A percentile compares a stretch with the other conserved stretches of the same genome.
Evolutionary conservation across 1,284 basidiomycete genomes (phyloP).

Genomic region (Ustilago bromivora): DNA sequence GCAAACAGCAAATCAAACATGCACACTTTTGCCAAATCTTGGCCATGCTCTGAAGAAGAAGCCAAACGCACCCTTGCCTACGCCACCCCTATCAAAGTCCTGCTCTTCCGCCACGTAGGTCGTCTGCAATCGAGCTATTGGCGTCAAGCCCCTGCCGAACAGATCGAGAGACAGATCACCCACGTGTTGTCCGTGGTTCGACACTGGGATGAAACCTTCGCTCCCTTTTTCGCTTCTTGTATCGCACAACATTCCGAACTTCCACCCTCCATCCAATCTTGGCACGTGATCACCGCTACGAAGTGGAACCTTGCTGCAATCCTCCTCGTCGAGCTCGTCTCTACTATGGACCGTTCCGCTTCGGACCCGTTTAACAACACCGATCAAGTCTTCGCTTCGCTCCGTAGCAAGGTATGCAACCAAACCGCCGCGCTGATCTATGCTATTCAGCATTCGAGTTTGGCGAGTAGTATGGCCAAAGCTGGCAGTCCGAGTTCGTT

Average conservation of each 20-base stretch:
- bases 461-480: background rate
- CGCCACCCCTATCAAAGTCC: constrained; percentile 44
- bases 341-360: constrained; percentile 28
- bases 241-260: constrained; percentile 27
- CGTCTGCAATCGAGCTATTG: constrained; percentile 42
- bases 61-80: constrained; percentile 36
- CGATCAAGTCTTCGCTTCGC: constrained; percentile 24
- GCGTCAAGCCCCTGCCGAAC: constrained; percentile 31
- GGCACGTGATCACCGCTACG: constrained; percentile 39
- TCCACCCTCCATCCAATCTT: constrained; percentile 34
- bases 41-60: constrained; percentile 37
- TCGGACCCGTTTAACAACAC: constrained; percentile 30
- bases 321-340: constrained; percentile 39
- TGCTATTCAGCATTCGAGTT: constrained; percentile 36
- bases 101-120: constrained; percentile 47
- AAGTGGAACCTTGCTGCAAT: constrained; percentile 46
- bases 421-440: constrained; percentile 42
- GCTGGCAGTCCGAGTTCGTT: constrained; percentile 11
- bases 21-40: constrained; percentile 30
- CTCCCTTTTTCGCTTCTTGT: constrained; percentile 39
- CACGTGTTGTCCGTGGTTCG: constrained; percentile 32
- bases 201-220: constrained; percentile 44
- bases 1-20: constrained; percentile 31
- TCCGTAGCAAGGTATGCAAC: constrained; percentile 30
- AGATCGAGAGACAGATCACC: constrained; percentile 38